Evolutionary conservation across 352 stramenopile genomes (phyloP).

Genomic region (Phytopythium boreale): DNA sequence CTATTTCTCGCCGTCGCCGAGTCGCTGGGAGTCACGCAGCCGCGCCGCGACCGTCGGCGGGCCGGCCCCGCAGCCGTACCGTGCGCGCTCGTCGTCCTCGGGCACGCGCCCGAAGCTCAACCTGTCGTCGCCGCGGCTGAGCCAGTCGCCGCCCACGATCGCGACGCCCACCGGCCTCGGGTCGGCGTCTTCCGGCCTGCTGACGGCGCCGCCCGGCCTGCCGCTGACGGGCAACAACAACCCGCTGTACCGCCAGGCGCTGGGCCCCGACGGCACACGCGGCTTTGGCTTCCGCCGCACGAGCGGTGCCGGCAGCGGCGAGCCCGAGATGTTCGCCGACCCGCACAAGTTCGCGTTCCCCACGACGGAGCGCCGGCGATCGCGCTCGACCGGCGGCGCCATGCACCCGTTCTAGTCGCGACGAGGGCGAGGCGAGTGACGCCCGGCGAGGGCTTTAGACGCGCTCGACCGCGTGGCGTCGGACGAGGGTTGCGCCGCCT

Average conservation of each 20-base stretch:
- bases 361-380: slow-evolving; percentile 62
- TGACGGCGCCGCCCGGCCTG: slow-evolving; percentile 35
- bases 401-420: slow-evolving; percentile 7
- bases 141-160: slow-evolving; percentile 35
- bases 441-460: not conserved
- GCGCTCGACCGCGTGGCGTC: not conserved
- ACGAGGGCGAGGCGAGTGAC: not conserved
- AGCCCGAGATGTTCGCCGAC: slow-evolving; percentile 56
- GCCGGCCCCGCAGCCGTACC: slow-evolving; percentile 41
- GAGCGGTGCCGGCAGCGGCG: slow-evolving; percentile 24
- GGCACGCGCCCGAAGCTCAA: slow-evolving; percentile 59
- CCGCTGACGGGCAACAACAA: slow-evolving; percentile 37
- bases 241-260: slow-evolving; percentile 70
- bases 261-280: slow-evolving; percentile 74
- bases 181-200: slow-evolving; percentile 5
- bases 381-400: slow-evolving; percentile 60
- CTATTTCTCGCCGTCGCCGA: slow-evolving; percentile 50
- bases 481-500: not conserved
- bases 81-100: slow-evolving; percentile 53
- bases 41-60: slow-evolving; percentile 51
- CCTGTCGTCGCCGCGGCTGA: slow-evolving; percentile 56
- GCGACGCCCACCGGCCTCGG: slow-evolving; percentile 13
- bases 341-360: slow-evolving; percentile 51
- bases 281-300: slow-evolving; percentile 76
- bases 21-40: slow-evolving; percentile 55